phyloP scores from a whole-genome alignment of 371 early-diverging fungal genomes.

The Mortierella sp. region DNA sequence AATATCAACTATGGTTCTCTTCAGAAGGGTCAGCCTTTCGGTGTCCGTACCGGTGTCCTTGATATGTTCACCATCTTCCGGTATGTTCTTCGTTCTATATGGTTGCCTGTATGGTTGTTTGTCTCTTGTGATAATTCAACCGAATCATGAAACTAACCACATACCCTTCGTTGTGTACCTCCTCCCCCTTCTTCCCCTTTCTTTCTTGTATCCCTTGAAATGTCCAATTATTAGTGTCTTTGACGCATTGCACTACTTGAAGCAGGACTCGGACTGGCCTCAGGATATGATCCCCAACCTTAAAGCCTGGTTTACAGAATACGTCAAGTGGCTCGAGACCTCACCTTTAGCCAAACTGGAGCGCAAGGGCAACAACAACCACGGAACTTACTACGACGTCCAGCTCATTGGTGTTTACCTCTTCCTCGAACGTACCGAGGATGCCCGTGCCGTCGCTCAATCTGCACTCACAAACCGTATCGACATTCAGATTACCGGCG shows the following conservation, averaged over 20 bases:
- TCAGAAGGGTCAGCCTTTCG: slow-evolving; percentile 59
- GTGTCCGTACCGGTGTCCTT: slow-evolving; percentile 63
- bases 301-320: slow-evolving; percentile 61
- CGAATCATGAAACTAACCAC: neutral
- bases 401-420: slow-evolving; percentile 60
- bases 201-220: neutral
- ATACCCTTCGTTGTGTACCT: neutral
- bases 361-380: slow-evolving; percentile 61
- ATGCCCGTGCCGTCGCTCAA: slow-evolving; percentile 41
- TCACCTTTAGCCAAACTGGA: slow-evolving; percentile 60
- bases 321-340: slow-evolving; percentile 63
- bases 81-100: slow-evolving; percentile 22
- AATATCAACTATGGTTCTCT: slow-evolving; percentile 64
- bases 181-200: neutral
- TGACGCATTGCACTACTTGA: slow-evolving; percentile 48
- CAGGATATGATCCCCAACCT: slow-evolving; percentile 49
- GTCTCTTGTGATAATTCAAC: neutral
- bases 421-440: slow-evolving; percentile 53
- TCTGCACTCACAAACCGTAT: slow-evolving; percentile 56
- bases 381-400: slow-evolving; percentile 66
- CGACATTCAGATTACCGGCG: slow-evolving; percentile 45
- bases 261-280: slow-evolving; percentile 57
- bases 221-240: slow-evolving; percentile 21
- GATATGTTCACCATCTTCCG: slow-evolving; percentile 61
- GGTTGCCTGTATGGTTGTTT: neutral